Evolutionary conservation across 2,329 filamentous ascomycete genomes (phyloP), one percentile per base, ranked within the genome.

Genomic region (Calonectria leucothoes): DNA sequence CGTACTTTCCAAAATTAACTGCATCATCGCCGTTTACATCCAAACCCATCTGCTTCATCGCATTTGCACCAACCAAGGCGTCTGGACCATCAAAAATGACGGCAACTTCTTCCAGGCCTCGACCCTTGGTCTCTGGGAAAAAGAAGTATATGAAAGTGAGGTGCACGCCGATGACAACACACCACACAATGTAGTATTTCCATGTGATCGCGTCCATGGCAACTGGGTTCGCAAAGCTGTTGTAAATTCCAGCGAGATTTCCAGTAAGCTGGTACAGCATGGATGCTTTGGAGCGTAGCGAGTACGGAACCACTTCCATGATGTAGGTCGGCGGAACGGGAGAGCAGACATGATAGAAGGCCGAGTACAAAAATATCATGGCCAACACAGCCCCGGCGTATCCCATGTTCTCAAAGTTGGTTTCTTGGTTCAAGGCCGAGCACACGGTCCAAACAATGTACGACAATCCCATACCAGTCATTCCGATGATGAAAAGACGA

Each of bases 301-400:
- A 81, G 61, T 82, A 83, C 0, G 80, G 79, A 0, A 86, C 82
- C 69, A 88, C 85, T 71, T 89, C 87, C 72, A 86, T 85, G 29
- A 84, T 83, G 75, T 89, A 89, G 7, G 84, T 84, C 23, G 87
- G 82, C 1, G 85, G 81, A 12, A 88, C 81, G 29, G 85, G 84
- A 6, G 84, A 85, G 76, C 83, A 87, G 31, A 81, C 81, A 10
- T 81, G 79, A 17, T 81, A 81, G 48, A 76, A 79, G 11, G 77
- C 70, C 0, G 74, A 76, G 14, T 78, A 81, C 1, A 80, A 52
- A 23, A 81, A 81, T 1, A 81, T 81, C 78, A 81, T 80, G 25
- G 85, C 86, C 45, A 90, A 84, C 14, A 88, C 86, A 5, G 84
- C 87, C 23, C 85, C 84, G 1, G 86, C 87, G 20, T 85, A 85